Conservation (phyloP, 306 rosid genomes). For the Dalbergia cultrata region DNA sequence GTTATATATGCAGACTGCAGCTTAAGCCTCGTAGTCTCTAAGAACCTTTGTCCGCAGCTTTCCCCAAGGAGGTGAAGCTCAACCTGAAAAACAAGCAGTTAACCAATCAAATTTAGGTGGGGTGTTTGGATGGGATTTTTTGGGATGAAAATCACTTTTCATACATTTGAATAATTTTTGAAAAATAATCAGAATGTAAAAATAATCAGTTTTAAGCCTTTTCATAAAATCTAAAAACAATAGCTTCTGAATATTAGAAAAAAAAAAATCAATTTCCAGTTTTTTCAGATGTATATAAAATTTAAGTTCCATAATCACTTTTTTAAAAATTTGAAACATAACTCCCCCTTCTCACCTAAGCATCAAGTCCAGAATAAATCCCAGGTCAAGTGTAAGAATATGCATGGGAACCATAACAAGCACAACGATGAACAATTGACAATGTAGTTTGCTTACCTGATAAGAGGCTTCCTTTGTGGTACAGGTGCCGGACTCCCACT, state of each 20-base stretch:
- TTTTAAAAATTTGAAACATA: no score
- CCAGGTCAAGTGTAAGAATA: not conserved
- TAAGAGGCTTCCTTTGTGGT: slow-evolving; percentile 70
- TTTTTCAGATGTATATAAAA: no score
- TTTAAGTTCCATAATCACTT: no score
- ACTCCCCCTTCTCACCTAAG: no score
- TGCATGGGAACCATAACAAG: slow-evolving; percentile 23
- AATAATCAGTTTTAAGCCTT: no score
- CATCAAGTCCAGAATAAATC: slow-evolving; percentile 1
- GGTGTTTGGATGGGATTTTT: no score
- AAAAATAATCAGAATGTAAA: no score
- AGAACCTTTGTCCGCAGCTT: slow-evolving; percentile 72
- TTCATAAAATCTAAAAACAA: no score
- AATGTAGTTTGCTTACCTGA: slow-evolving; percentile 63
- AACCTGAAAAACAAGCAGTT: slow-evolving; percentile 63
- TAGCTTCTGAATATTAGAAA: no score
- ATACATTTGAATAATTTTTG: no score
- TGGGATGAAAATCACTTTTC: no score
- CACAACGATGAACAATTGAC: not conserved
- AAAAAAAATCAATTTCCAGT: no score
- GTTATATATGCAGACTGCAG: slow-evolving; percentile 25
- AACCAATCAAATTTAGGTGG: slow-evolving; percentile 6
- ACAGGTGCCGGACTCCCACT: slow-evolving; percentile 59
- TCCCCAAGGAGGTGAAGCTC: slow-evolving; percentile 83
- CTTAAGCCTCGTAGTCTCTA: slow-evolving; percentile 42